phyloP scores from a whole-genome alignment of 2,329 filamentous ascomycete species.

The Penicillium crustosum region DNA sequence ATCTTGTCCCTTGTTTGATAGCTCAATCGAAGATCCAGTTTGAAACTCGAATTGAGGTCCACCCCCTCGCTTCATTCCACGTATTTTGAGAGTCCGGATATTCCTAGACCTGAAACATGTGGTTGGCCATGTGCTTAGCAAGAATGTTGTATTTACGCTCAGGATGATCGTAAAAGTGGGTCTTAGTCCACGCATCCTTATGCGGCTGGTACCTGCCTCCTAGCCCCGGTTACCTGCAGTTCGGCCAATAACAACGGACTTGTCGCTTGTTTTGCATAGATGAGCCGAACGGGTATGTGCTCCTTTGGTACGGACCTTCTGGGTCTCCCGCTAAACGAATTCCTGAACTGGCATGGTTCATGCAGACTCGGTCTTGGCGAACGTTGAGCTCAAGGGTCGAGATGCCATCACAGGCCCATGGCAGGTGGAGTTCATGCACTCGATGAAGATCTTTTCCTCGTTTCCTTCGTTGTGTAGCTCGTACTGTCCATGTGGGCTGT shows the following conservation, averaged over 20 bases:
- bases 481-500: conserved; percentile 23
- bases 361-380: conserved; percentile 14
- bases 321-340: conserved; percentile 13
- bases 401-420: conserved; percentile 24
- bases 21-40: conserved; percentile 9
- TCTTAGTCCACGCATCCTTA: conserved; percentile 6
- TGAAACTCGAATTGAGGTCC: conserved; percentile 9
- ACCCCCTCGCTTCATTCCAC: conserved; percentile 25
- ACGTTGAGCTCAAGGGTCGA: conserved; percentile 11
- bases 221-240: conserved; percentile 15
- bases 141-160: conserved; percentile 9
- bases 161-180: conserved; percentile 9
- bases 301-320: conserved; percentile 2
- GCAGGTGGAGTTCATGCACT: conserved; percentile 15
- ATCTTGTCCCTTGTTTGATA: conserved; percentile 19
- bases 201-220: conserved; percentile 24
- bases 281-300: conserved; percentile 19
- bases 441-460: conserved; percentile 21
- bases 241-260: conserved; percentile 18
- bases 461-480: conserved; percentile 17
- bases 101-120: conserved; percentile 23
- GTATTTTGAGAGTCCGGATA: conserved; percentile 16
- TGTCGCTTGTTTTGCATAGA: conserved; percentile 24
- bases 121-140: conserved; percentile 23
- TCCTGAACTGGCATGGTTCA: conserved; percentile 17